phyloP scores from a whole-genome alignment of 2,329 filamentous ascomycete species.

The Ramularia collo-cygni region DNA sequence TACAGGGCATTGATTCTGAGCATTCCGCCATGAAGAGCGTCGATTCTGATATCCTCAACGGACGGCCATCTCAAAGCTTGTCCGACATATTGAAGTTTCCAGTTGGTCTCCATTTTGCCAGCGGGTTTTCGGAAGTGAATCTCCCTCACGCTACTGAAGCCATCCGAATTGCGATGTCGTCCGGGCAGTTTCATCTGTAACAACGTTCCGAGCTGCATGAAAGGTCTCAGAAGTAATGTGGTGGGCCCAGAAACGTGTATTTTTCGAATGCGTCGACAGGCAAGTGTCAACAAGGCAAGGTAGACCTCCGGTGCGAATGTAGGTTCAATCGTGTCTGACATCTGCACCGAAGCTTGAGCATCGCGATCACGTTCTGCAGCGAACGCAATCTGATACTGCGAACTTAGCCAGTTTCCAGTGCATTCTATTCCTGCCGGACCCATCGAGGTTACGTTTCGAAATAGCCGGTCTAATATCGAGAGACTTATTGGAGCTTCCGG shows the following conservation, averaged over 20 bases:
- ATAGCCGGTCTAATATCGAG: not conserved
- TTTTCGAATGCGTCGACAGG: not conserved
- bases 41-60: not conserved
- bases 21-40: not conserved
- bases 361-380: too few species aligned
- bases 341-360: too few species aligned
- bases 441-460: too few species aligned
- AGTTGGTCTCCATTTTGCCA: not conserved
- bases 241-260: not conserved
- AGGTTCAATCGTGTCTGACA: not conserved
- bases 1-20: not conserved
- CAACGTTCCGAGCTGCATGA: not conserved
- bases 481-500: too few species aligned
- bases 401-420: not conserved
- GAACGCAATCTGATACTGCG: too few species aligned
- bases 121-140: not conserved
- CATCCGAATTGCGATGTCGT: not conserved
- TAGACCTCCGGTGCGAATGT: not conserved
- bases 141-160: not conserved
- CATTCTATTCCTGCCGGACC: not conserved
- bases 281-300: constrained; percentile 1
- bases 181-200: not conserved
- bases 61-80: not conserved
- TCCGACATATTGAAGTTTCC: not conserved
- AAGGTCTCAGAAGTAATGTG: not conserved